A percentile compares a stretch with the other conserved stretches of the same genome.
Evolutionary conservation across 2,329 filamentous ascomycete species (phyloP).

Genomic region (Aspergillaceae sp.): DNA sequence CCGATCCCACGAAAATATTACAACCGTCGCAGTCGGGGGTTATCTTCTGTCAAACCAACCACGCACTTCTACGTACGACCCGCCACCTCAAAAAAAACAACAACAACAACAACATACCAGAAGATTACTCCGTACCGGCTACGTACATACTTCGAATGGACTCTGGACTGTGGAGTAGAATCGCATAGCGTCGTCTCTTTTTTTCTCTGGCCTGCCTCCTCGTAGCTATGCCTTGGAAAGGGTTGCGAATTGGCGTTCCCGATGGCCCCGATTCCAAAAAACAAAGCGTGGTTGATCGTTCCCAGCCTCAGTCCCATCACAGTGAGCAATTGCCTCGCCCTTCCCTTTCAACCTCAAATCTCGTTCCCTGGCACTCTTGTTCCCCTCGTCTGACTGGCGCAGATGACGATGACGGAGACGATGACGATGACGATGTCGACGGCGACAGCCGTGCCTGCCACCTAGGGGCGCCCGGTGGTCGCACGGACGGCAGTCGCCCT

Average conservation of each 20-base stretch:
- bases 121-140: not conserved
- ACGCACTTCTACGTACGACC: not conserved
- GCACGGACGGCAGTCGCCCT: conserved; percentile 9
- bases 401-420: conserved; percentile 8
- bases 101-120: not conserved
- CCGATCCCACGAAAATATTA: no score
- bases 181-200: conserved; percentile 7
- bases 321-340: conserved; percentile 32
- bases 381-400: conserved; percentile 11
- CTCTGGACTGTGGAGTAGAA: conserved; percentile 11
- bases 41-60: not conserved
- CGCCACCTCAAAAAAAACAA: not conserved
- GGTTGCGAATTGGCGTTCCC: conserved; percentile 25
- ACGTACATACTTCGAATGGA: conserved; percentile 12
- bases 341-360: conserved; percentile 18
- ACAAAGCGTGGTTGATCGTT: conserved; percentile 23
- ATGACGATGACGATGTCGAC: conserved; percentile 4
- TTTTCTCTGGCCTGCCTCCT: conserved; percentile 9
- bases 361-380: conserved; percentile 25
- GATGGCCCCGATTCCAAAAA: conserved; percentile 27
- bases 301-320: conserved; percentile 20
- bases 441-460: conserved; percentile 4
- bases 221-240: conserved; percentile 35
- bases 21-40: not conserved
- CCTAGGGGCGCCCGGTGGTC: conserved; percentile 9